Evolutionary conservation across 2,329 filamentous ascomycete genomes (phyloP).

Genomic region (Phoma herbarum): DNA sequence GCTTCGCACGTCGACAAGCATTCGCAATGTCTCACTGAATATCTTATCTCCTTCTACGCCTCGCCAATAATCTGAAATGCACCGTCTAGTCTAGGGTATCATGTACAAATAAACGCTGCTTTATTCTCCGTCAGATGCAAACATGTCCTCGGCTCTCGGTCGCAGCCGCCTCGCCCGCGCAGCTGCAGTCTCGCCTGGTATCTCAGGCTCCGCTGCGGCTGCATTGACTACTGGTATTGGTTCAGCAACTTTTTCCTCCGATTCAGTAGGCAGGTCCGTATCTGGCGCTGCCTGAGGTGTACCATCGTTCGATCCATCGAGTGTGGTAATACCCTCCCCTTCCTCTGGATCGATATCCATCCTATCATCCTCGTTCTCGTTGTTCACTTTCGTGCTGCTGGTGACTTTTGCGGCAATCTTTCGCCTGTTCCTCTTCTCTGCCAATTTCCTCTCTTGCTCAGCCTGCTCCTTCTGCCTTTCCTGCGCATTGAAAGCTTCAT

Average conservation of each 20-base stretch:
- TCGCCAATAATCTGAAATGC: neutral
- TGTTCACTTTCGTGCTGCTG: constrained; percentile 17
- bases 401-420: constrained; percentile 27
- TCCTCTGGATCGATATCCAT: constrained; percentile 34
- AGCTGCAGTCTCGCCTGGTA: constrained; percentile 46
- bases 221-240: neutral
- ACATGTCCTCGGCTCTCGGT: constrained; percentile 53
- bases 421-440: constrained; percentile 55
- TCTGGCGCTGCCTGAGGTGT: constrained; percentile 9
- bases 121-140: constrained; percentile 44
- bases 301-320: constrained; percentile 22
- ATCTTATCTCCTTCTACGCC: neutral
- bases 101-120: constrained; percentile 14
- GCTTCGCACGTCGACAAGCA: neutral
- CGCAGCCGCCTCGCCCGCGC: constrained; percentile 47
- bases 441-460: constrained; percentile 73
- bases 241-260: constrained; percentile 5
- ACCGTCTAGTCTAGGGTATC: constrained; percentile 26
- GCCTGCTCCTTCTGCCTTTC: constrained; percentile 53
- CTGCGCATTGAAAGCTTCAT: constrained; percentile 46
- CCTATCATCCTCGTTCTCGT: constrained; percentile 27
- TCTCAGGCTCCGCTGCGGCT: constrained; percentile 16
- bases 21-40: neutral
- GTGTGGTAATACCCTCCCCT: neutral
- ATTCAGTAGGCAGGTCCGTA: neutral